phyloP scores from a whole-genome alignment of 2,329 filamentous ascomycete species.

The Aspergillus aculeatinus region DNA sequence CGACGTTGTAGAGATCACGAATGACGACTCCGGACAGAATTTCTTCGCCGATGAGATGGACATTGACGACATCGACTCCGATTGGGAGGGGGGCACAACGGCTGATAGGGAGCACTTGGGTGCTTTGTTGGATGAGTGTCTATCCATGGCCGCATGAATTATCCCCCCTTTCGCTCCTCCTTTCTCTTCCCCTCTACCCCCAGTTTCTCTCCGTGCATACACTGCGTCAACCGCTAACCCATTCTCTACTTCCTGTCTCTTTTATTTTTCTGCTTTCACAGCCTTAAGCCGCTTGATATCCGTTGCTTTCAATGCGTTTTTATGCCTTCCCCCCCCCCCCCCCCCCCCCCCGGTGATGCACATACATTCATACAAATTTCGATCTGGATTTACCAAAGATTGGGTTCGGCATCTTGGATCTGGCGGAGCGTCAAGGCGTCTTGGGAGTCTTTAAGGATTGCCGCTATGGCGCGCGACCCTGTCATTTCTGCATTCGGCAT shows the following conservation, averaged over 20 bases:
- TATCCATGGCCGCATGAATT: slow-evolving; percentile 42
- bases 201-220: not conserved
- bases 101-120: slow-evolving; percentile 40
- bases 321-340: not conserved
- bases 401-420: slow-evolving; percentile 17
- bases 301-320: not conserved
- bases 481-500: slow-evolving; percentile 30
- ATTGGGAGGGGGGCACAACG: slow-evolving; percentile 40
- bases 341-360: not conserved
- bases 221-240: not conserved
- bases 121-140: slow-evolving; percentile 42
- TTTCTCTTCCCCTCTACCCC: slow-evolving; percentile 5
- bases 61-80: slow-evolving; percentile 38
- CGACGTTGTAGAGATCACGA: slow-evolving; percentile 19
- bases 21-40: slow-evolving; percentile 22
- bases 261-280: not conserved
- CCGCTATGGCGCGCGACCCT: slow-evolving; percentile 16
- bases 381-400: not conserved
- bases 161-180: slow-evolving; percentile 11
- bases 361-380: not conserved
- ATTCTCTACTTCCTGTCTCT: not conserved
- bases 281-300: not conserved
- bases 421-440: slow-evolving; percentile 30
- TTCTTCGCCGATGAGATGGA: slow-evolving; percentile 40
- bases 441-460: slow-evolving; percentile 24